Evolutionary conservation across 257 asterid genomes (phyloP).

Genomic region (Craterostigma plantagineum): DNA sequence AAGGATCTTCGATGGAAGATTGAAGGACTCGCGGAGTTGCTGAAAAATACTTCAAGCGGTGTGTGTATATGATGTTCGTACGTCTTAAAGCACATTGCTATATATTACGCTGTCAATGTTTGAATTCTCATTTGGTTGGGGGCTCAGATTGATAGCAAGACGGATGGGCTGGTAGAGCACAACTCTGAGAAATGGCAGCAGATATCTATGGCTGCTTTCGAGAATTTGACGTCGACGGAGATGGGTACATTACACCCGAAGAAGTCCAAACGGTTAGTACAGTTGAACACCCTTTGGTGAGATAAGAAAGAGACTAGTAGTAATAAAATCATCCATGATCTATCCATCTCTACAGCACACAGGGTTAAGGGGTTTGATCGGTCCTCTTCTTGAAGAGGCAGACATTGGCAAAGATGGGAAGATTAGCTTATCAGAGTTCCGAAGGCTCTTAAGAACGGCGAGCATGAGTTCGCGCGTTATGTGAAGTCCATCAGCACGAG

Average conservation of each 20-base stretch:
- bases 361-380: constrained; percentile 62
- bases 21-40: constrained; percentile 89
- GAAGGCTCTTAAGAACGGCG: constrained; percentile 86
- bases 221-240: constrained; percentile 79
- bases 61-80: constrained; percentile 23
- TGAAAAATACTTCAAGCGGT: constrained; percentile 98
- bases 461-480: constrained; percentile 46
- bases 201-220: constrained; percentile 75
- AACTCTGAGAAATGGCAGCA: constrained; percentile 64
- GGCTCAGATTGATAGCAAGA: constrained; percentile 87
- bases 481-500: constrained; percentile 21
- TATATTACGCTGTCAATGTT: no score
- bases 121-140: no score
- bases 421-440: constrained; percentile 85
- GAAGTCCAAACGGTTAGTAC: constrained; percentile 73
- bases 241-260: constrained; percentile 82
- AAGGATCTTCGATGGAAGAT: constrained; percentile 97
- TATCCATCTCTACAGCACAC: constrained; percentile 40
- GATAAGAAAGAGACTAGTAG: no score
- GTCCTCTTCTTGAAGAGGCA: constrained; percentile 88
- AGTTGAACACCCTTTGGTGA: no score
- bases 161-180: constrained; percentile 94
- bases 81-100: no score
- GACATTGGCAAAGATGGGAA: constrained; percentile 89
- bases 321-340: not conserved